Percentiles rank a stretch among this genome's conserved stretches.
phyloP scores from a whole-genome alignment of 257 asterid species.

The Jacaranda copaia region DNA sequence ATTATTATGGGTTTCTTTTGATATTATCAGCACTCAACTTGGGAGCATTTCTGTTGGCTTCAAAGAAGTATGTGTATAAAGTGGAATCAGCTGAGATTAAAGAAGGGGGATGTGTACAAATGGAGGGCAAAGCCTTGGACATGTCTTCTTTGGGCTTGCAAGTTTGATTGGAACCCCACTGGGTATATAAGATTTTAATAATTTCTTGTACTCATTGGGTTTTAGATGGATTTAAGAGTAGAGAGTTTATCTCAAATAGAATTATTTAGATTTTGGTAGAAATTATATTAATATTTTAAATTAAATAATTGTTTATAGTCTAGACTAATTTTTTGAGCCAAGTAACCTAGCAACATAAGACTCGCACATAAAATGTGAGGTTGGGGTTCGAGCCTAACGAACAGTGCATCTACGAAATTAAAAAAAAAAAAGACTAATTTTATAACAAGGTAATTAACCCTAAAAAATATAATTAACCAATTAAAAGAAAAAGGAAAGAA shows the following conservation, averaged over 20 bases:
- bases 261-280: too few relatives aligned
- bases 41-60: conserved; percentile 60
- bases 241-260: not conserved
- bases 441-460: too few relatives aligned
- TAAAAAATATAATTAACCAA: too few relatives aligned
- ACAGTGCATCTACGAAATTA: too few relatives aligned
- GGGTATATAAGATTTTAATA: not conserved
- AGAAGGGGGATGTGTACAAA: conserved; percentile 47
- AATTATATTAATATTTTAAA: too few relatives aligned
- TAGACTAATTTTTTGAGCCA: too few relatives aligned
- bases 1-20: conserved; percentile 70
- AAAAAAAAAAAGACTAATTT: too few relatives aligned
- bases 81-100: conserved; percentile 54
- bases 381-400: too few relatives aligned
- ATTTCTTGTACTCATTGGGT: conserved; percentile 12
- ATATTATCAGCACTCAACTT: conserved; percentile 56
- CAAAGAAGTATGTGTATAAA: conserved; percentile 71
- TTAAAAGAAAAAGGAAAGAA: too few relatives aligned
- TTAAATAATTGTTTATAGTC: too few relatives aligned
- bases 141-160: conserved; percentile 47
- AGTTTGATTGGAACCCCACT: conserved; percentile 30
- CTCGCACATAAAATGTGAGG: too few relatives aligned
- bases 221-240: not conserved
- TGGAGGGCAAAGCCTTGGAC: conserved; percentile 52
- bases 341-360: too few relatives aligned